Percentiles rank a stretch among this genome's conserved stretches.
Conservation (phyloP, 2,329 filamentous ascomycete species). For the Chaetomium globosum region DNA sequence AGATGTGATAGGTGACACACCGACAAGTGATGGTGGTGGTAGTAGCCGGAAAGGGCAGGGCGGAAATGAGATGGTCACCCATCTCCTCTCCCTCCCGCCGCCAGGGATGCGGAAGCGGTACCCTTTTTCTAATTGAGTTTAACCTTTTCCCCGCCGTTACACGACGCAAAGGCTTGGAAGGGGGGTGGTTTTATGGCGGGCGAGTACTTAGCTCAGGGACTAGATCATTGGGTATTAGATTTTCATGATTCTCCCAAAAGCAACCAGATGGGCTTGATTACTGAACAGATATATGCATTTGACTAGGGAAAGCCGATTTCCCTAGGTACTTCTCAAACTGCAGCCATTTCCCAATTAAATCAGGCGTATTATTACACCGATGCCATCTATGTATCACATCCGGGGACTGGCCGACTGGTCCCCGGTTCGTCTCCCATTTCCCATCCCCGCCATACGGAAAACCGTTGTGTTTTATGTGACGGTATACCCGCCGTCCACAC, state of each 20-base stretch:
- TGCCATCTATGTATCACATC: background rate
- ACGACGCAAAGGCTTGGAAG: background rate
- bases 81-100: background rate
- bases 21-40: background rate
- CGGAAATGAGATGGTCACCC: background rate
- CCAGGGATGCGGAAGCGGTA: slow-evolving; percentile 1
- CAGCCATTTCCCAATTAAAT: background rate
- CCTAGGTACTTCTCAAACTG: background rate
- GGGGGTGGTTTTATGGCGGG: too few species aligned
- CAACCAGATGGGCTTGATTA: too few species aligned
- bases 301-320: too few species aligned
- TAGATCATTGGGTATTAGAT: too few species aligned
- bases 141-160: background rate
- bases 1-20: slow-evolving; percentile 4
- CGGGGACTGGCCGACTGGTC: background rate
- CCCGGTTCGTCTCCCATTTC: background rate
- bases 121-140: slow-evolving; percentile 2
- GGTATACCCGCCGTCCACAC: slow-evolving; percentile 90
- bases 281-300: too few species aligned
- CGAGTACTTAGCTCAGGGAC: too few species aligned
- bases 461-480: slow-evolving; percentile 55
- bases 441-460: background rate
- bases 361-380: background rate
- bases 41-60: background rate
- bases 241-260: too few species aligned